A percentile compares a stretch with the other conserved stretches of the same genome.
phyloP scores from a whole-genome alignment of 352 stramenopile species.

The Globisporangium carolinianum region DNA sequence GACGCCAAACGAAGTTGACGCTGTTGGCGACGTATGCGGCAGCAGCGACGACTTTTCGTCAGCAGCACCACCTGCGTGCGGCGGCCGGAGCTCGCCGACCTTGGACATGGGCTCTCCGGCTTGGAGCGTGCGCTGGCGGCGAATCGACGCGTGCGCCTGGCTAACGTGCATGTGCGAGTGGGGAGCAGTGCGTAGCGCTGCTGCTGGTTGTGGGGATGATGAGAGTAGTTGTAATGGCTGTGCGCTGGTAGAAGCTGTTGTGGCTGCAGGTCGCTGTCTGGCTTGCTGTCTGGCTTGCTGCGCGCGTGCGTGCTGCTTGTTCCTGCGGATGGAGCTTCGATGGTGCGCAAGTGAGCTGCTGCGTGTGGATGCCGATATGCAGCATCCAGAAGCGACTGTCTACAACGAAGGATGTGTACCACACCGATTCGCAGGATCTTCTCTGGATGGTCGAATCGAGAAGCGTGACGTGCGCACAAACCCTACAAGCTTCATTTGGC shows the following conservation, averaged over 20 bases:
- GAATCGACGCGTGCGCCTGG: slow-evolving; percentile 50
- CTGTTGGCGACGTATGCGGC: slow-evolving; percentile 3
- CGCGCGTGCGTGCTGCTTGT: not conserved
- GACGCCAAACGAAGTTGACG: slow-evolving; percentile 22
- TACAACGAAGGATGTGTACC: not conserved
- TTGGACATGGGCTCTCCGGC: slow-evolving; percentile 14
- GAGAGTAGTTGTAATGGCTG: no score
- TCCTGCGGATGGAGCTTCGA: not conserved
- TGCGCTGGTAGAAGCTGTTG: no score
- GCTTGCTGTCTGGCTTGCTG: not conserved
- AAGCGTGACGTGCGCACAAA: no score
- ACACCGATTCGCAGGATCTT: not conserved
- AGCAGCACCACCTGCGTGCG: not conserved
- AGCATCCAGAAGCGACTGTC: no score
- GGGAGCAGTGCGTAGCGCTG: not conserved
- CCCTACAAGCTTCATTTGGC: no score
- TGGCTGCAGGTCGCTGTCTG: not conserved
- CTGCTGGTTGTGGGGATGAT: not conserved
- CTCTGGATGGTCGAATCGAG: no score
- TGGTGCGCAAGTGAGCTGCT: no score
- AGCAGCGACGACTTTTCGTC: slow-evolving; percentile 12
- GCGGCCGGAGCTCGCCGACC: slow-evolving; percentile 4
- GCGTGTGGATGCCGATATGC: no score
- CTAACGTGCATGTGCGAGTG: slow-evolving; percentile 46
- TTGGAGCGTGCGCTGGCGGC: slow-evolving; percentile 42